Percentiles rank a stretch among this genome's conserved stretches.
Evolutionary conservation across 1,284 basidiomycete genomes (phyloP).

Genomic region (Ustilago shanxiensis): DNA sequence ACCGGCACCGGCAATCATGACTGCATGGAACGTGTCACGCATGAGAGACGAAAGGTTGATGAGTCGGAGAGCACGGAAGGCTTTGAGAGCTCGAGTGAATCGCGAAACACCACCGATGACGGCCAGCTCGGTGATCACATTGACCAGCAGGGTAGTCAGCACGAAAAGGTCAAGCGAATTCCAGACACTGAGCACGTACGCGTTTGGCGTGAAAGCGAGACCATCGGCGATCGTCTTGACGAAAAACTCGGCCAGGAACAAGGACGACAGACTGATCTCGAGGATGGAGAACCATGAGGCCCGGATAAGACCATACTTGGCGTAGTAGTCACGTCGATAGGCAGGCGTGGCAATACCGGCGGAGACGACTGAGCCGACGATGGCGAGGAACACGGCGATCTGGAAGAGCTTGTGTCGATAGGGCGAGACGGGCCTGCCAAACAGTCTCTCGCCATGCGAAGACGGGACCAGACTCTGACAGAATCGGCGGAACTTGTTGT

Average conservation of each 20-base stretch:
- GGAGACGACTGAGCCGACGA: slow-evolving; percentile 86
- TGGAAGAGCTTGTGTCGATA: slow-evolving; percentile 82
- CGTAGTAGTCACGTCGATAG: slow-evolving; percentile 84
- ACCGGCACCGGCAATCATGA: slow-evolving; percentile 87
- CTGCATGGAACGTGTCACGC: slow-evolving; percentile 89
- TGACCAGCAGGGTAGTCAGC: slow-evolving; percentile 83
- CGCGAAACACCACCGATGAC: slow-evolving; percentile 82
- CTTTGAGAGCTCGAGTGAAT: slow-evolving; percentile 87
- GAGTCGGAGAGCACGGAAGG: slow-evolving; percentile 86
- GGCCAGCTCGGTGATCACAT: slow-evolving; percentile 82
- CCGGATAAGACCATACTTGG: slow-evolving; percentile 75
- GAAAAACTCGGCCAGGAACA: slow-evolving; percentile 85
- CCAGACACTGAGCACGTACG: slow-evolving; percentile 91
- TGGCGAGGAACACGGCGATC: slow-evolving; percentile 79
- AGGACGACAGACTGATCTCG: slow-evolving; percentile 81
- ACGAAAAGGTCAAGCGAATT: slow-evolving; percentile 91
- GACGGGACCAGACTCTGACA: slow-evolving; percentile 89
- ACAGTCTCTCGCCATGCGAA: slow-evolving; percentile 82
- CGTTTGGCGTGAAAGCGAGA: slow-evolving; percentile 86
- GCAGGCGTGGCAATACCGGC: slow-evolving; percentile 87
- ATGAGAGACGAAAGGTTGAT: slow-evolving; percentile 80
- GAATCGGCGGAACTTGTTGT: slow-evolving; percentile 79
- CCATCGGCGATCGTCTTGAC: slow-evolving; percentile 95
- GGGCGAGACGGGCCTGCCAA: slow-evolving; percentile 63
- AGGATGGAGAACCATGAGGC: slow-evolving; percentile 89